Base-by-base conservation (phyloP, 352 stramenopile genomes). In the Pythium volutum region DNA sequence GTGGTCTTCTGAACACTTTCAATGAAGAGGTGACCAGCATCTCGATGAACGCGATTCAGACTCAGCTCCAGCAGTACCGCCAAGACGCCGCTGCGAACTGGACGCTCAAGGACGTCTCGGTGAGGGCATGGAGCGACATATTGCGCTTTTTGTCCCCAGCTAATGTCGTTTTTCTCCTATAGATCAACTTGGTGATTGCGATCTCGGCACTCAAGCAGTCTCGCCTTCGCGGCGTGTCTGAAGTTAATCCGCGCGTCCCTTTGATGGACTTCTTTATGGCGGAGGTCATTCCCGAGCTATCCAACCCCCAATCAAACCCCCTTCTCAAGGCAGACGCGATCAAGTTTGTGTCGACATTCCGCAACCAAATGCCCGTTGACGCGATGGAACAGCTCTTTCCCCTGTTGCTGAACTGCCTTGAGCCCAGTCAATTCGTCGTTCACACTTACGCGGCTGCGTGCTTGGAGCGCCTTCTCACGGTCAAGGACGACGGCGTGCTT, bases 281-380 rank as follows among this genome's bases (percentile, higher is more conserved):
- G 0, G 90, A 99, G 71, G 81, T 99, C 34, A 73, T 98, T 9
- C 93, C 95, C 2, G 96, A 99, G 48, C 71, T 99, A 25, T 95
- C 91, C 6, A 83, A 80, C 20, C 72, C 82, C 16, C 81, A 95
- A 61, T 76, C 72, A 2, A 93, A 87, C 23, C 70, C 95, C 25
- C 95, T 99, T 62, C 69, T 99, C 22, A 99, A 98, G 59, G 96
- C 97, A 0, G 97, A 98, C 34, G 86, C 87, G 23, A 96, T 99
- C 60, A 99, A 99, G 66, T 99, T 99, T 75, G 92, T 99, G 11
- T 97, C 89, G 42, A 99, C 95, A 2, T 99, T 99, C 77, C 89
- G 98, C 20, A 97, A 98, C 65, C 97, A 99, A 61, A 89, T 99
- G 59, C 87, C 84, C 0, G 84, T 94, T 18, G 87, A 98, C 31